Percentiles rank a stretch among this genome's conserved stretches.
Evolutionary conservation across 202 grass and related monocot species (phyloP).

Genomic region (Setaria italica): DNA sequence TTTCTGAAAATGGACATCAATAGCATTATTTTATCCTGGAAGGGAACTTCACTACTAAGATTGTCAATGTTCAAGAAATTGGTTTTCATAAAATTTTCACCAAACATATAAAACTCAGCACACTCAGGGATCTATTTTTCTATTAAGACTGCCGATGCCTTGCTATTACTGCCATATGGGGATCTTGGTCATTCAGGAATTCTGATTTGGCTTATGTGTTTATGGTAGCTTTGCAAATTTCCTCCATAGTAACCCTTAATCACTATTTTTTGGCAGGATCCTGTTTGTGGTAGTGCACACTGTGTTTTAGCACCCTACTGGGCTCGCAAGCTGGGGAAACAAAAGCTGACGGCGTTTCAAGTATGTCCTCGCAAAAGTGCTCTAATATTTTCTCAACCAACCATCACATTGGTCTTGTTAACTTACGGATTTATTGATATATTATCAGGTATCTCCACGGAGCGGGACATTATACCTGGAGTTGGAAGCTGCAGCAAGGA

Average conservation of each 20-base stretch:
- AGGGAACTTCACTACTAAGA: not conserved
- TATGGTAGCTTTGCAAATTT: slow-evolving; percentile 16
- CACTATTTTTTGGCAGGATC: slow-evolving; percentile 58
- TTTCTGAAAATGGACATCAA: not conserved
- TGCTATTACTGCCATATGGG: not conserved
- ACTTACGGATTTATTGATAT: not conserved
- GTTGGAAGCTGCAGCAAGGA: slow-evolving; percentile 42
- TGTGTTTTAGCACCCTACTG: slow-evolving; percentile 79
- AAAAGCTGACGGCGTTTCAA: slow-evolving; percentile 66
- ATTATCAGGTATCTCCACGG: slow-evolving; percentile 72
- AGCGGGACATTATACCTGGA: slow-evolving; percentile 70
- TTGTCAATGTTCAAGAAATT: too few relatives aligned
- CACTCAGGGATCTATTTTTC: not conserved
- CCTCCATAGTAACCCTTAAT: not conserved
- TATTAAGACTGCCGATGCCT: not conserved
- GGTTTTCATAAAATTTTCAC: too few relatives aligned
- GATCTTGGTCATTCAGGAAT: not conserved
- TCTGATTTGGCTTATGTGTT: not conserved
- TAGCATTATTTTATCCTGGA: not conserved
- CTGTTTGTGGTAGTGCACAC: slow-evolving; percentile 78
- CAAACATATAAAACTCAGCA: too few relatives aligned
- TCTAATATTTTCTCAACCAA: not conserved
- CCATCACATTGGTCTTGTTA: not conserved
- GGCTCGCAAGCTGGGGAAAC: slow-evolving; percentile 71
- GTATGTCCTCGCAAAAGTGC: slow-evolving; percentile 40